phyloP scores from a whole-genome alignment of 2,329 filamentous ascomycete genomes.

The Myriosclerotinia duriaeana region DNA sequence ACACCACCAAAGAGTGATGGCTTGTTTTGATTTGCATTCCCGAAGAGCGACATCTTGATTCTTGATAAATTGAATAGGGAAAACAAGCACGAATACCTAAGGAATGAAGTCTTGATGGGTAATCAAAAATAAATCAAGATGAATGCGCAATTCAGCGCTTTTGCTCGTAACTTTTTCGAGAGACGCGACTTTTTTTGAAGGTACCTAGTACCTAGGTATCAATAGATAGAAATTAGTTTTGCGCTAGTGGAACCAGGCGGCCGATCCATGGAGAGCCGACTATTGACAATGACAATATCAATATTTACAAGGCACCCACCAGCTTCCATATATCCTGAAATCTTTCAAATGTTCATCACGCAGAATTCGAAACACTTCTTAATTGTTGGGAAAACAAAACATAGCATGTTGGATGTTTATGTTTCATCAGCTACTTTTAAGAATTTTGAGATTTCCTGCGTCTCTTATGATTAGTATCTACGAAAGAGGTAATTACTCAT shows the following conservation, averaged over 20 bases:
- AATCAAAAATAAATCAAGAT: background rate
- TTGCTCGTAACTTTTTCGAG: slow-evolving; percentile 13
- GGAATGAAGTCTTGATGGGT: background rate
- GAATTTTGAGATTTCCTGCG: background rate
- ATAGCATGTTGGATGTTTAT: background rate
- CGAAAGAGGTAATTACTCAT: too few relatives aligned
- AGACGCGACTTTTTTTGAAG: slow-evolving; percentile 23
- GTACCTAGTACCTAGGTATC: too few relatives aligned
- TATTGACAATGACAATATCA: too few relatives aligned
- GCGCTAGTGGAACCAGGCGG: background rate
- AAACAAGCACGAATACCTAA: background rate
- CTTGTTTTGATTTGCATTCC: slow-evolving; percentile 17
- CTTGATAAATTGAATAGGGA: background rate
- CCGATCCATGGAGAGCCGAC: too few relatives aligned
- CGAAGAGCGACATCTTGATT: slow-evolving; percentile 22
- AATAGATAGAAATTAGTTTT: slow-evolving; percentile 21
- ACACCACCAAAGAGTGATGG: slow-evolving; percentile 15
- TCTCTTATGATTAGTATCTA: background rate
- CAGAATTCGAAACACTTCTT: background rate
- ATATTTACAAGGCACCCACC: too few relatives aligned
- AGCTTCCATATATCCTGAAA: too few relatives aligned
- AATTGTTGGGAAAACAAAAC: background rate
- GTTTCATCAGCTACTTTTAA: background rate
- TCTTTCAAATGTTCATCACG: too few relatives aligned
- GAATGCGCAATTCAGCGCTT: background rate